Percentiles rank a stretch among this genome's conserved stretches.
phyloP scores from a whole-genome alignment of 495 filamentous ascomycete genomes.

The Xanthoparmelia taractica region DNA sequence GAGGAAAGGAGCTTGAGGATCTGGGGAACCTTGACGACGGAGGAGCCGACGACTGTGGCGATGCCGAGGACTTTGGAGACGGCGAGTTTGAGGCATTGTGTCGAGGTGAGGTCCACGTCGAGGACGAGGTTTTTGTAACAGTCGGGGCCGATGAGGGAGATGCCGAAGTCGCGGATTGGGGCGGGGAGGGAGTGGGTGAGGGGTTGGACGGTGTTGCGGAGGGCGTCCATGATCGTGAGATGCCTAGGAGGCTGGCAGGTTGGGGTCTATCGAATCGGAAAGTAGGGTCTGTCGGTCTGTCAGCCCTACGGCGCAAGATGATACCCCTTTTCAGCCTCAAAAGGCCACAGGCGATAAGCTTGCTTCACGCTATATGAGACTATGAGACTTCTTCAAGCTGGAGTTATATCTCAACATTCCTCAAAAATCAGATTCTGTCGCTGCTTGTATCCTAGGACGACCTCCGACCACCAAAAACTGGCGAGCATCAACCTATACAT shows the following conservation, averaged over 20 bases:
- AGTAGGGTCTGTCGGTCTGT: background rate
- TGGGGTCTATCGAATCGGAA: no score
- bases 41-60: slow-evolving; percentile 79
- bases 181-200: slow-evolving; percentile 71
- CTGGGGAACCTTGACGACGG: slow-evolving; percentile 92
- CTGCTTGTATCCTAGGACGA: background rate
- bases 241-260: background rate
- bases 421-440: background rate
- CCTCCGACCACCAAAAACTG: background rate
- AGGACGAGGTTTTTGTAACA: slow-evolving; percentile 82
- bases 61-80: slow-evolving; percentile 89
- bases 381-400: background rate
- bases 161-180: slow-evolving; percentile 65
- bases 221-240: slow-evolving; percentile 35
- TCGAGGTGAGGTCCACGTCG: slow-evolving; percentile 64
- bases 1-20: slow-evolving; percentile 82
- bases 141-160: slow-evolving; percentile 67
- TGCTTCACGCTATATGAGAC: background rate
- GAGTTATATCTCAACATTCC: background rate
- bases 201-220: slow-evolving; percentile 63
- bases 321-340: background rate
- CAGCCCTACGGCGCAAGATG: slow-evolving; percentile 2
- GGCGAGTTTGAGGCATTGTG: slow-evolving; percentile 73
- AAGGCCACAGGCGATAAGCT: background rate
- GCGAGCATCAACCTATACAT: background rate